Evolutionary conservation across 106 monocot species (phyloP).

Genomic region (Dioscorea dumetorum): DNA sequence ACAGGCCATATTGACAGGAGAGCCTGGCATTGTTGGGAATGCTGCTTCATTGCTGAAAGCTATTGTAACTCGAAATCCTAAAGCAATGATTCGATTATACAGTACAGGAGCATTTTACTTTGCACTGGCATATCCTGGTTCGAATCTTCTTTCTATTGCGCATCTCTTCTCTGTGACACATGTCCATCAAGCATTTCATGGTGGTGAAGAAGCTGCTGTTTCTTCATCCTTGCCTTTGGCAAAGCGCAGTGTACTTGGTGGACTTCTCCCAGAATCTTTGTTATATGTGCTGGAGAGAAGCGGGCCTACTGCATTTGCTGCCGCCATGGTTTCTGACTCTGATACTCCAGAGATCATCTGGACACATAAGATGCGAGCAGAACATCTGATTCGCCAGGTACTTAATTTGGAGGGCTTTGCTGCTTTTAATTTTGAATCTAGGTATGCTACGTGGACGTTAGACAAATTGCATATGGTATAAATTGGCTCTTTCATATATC

Average conservation of each 20-base stretch:
- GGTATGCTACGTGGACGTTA: no score
- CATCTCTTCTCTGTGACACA: constrained; percentile 85
- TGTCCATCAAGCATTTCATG: constrained; percentile 97
- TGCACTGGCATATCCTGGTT: constrained; percentile 94
- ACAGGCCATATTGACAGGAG: constrained; percentile 85
- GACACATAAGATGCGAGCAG: constrained; percentile 99
- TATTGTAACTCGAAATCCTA: constrained; percentile 94
- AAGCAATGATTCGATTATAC: constrained; percentile 90
- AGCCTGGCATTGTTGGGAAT: constrained; percentile 87
- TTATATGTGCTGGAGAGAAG: constrained; percentile 95
- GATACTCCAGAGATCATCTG: constrained; percentile 99
- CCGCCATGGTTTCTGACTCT: constrained; percentile 99
- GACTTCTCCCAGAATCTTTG: constrained; percentile 93
- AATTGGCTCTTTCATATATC: constrained; percentile 5
- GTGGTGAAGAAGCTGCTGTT: constrained; percentile 94
- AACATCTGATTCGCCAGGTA: constrained; percentile 93
- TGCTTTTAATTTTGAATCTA: no score
- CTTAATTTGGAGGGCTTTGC: not conserved
- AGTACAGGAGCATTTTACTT: constrained; percentile 98
- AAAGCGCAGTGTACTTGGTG: constrained; percentile 93
- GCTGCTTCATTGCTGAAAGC: constrained; percentile 85
- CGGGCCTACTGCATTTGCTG: constrained; percentile 88
- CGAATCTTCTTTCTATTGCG: constrained; percentile 92
- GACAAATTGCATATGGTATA: no score
- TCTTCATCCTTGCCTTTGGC: constrained; percentile 95